A percentile compares a stretch with the other conserved stretches of the same genome.
Conservation (phyloP, 2,329 filamentous ascomycete species). For the Trichoderma sp. region DNA sequence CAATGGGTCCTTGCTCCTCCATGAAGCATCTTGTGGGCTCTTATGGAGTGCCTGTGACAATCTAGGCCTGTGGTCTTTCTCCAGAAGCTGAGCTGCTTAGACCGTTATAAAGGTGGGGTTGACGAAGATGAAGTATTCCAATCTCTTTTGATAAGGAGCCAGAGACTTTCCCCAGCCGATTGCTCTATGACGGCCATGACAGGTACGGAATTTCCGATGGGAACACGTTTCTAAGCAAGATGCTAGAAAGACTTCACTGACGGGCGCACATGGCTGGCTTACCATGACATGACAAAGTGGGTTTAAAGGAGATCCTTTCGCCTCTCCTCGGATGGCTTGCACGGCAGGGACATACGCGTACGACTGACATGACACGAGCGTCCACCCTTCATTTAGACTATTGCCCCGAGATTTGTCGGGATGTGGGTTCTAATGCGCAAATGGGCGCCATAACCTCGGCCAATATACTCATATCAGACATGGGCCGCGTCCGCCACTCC, state of each 20-base stretch:
- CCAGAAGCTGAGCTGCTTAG: neutral
- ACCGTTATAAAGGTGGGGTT: neutral
- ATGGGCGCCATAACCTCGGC: neutral
- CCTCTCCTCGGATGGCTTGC: neutral
- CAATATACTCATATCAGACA: neutral
- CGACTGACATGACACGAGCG: constrained; percentile 6
- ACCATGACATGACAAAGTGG: neutral
- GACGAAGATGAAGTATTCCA: neutral
- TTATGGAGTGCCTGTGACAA: neutral
- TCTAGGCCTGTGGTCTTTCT: neutral
- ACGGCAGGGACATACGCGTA: neutral
- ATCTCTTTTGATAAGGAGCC: neutral
- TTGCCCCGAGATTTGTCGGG: neutral
- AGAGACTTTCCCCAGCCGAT: neutral
- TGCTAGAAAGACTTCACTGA: no score
- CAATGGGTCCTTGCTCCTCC: neutral
- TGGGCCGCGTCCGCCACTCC: neutral
- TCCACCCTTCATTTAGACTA: neutral
- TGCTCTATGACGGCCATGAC: neutral
- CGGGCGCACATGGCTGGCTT: neutral
- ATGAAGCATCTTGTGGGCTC: neutral
- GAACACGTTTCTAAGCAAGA: neutral
- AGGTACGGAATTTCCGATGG: neutral
- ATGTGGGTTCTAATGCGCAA: neutral
- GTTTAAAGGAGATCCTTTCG: neutral